Evolutionary conservation across 768 basidiomycete genomes (phyloP).

Genomic region (Phylloporus sp.): DNA sequence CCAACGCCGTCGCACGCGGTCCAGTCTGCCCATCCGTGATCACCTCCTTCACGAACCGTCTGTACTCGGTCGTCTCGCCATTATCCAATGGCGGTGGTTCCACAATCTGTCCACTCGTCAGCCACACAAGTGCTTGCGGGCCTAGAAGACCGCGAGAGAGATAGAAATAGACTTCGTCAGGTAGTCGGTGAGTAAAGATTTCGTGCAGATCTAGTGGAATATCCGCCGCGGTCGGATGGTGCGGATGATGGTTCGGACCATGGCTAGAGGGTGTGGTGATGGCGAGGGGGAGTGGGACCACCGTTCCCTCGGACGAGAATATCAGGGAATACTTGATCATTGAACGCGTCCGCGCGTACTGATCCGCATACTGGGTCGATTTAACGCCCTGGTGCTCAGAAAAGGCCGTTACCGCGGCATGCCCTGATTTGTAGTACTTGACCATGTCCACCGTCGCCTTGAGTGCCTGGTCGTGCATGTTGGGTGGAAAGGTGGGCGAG

Average conservation of each 20-base stretch:
- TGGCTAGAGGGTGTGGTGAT: conserved; percentile 47
- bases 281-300: conserved; percentile 77
- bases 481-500: conserved; percentile 77
- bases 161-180: conserved; percentile 96
- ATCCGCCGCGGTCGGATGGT: conserved; percentile 78
- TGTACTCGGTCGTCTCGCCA: conserved; percentile 93
- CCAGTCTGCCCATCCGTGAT: conserved; percentile 94
- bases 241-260: conserved; percentile 52
- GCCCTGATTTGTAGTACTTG: conserved; percentile 88
- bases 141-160: conserved; percentile 87
- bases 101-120: conserved; percentile 80
- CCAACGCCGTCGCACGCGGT: conserved; percentile 87
- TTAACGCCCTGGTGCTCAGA: conserved; percentile 83
- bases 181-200: conserved; percentile 90
- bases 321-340: conserved; percentile 92
- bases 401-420: conserved; percentile 72
- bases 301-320: conserved; percentile 80
- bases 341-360: conserved; percentile 83
- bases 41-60: conserved; percentile 91
- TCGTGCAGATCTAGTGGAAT: conserved; percentile 90
- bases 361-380: conserved; percentile 72
- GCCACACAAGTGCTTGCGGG: conserved; percentile 91
- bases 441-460: conserved; percentile 91
- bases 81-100: conserved; percentile 90
- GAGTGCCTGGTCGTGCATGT: conserved; percentile 72